A percentile compares a stretch with the other conserved stretches of the same genome.
Conservation (phyloP, 1,284 basidiomycete species). For the Irpex lacteus region DNA sequence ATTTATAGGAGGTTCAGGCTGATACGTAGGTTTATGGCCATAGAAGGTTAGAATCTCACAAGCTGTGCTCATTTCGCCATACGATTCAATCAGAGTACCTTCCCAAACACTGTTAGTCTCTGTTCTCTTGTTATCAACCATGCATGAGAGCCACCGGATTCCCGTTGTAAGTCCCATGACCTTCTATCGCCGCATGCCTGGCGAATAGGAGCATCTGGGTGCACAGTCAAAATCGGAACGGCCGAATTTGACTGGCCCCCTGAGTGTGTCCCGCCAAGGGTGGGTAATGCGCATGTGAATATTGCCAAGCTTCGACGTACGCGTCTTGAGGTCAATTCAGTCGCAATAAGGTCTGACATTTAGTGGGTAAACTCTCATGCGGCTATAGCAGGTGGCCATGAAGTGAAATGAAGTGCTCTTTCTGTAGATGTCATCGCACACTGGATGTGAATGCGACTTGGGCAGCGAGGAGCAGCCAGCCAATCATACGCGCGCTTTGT, state of each 20-base stretch:
- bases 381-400: neutral
- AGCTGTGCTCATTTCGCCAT: neutral
- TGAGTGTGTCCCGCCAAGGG: neutral
- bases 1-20: neutral
- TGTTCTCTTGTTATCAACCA: neutral
- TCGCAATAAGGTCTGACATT: neutral
- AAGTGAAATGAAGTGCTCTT: neutral
- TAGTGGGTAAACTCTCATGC: neutral
- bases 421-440: neutral
- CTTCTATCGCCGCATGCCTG: neutral
- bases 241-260: neutral
- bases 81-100: neutral
- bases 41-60: neutral
- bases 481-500: neutral
- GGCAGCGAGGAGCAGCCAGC: neutral
- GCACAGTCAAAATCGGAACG: neutral
- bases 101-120: neutral
- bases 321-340: neutral
- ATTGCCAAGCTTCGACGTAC: neutral
- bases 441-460: neutral
- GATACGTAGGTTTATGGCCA: neutral
- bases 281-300: neutral
- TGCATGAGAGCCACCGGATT: neutral
- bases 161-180: neutral
- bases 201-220: neutral